Conservation (phyloP, 1,284 basidiomycete species). For the Phylloboletellus chloephorus region DNA sequence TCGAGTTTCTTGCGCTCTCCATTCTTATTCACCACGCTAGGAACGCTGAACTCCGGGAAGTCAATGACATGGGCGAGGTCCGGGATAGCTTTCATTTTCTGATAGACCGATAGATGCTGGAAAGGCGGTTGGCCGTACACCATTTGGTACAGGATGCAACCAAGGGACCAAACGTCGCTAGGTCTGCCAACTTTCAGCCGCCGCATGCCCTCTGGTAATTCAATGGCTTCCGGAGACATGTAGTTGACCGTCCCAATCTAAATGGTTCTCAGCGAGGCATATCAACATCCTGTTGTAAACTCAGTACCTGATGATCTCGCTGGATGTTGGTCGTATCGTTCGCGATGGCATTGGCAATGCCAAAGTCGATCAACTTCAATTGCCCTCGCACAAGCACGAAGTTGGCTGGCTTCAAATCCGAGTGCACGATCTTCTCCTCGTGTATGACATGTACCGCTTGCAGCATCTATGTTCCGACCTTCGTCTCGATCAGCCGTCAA, state of each 20-base stretch:
- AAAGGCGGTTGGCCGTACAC: conserved; percentile 94
- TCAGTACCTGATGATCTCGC: conserved; percentile 78
- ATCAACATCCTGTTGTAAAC: not conserved
- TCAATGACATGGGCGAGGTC: conserved; percentile 68
- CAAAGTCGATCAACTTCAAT: conserved; percentile 93
- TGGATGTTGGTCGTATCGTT: conserved; percentile 97
- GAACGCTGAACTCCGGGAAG: conserved; percentile 56
- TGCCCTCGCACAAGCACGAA: conserved; percentile 92
- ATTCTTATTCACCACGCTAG: conserved; percentile 38
- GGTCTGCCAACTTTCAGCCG: conserved; percentile 80
- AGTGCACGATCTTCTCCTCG: conserved; percentile 94
- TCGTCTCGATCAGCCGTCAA: conserved; percentile 2
- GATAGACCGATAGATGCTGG: conserved; percentile 74
- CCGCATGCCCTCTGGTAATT: conserved; percentile 71
- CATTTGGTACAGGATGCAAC: conserved; percentile 98
- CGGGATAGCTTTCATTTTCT: conserved; percentile 87
- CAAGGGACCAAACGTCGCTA: conserved; percentile 95
- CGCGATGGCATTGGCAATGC: conserved; percentile 94
- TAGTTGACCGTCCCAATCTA: conserved; percentile 93
- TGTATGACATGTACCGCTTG: conserved; percentile 94
- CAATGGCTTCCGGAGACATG: conserved; percentile 93
- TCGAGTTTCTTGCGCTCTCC: conserved; percentile 47
- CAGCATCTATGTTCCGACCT: conserved; percentile 63
- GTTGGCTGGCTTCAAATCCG: conserved; percentile 94
- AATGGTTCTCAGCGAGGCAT: conserved; percentile 7